Conservation (phyloP, 2,329 filamentous ascomycete genomes). For the Monilinia aucupariae region DNA sequence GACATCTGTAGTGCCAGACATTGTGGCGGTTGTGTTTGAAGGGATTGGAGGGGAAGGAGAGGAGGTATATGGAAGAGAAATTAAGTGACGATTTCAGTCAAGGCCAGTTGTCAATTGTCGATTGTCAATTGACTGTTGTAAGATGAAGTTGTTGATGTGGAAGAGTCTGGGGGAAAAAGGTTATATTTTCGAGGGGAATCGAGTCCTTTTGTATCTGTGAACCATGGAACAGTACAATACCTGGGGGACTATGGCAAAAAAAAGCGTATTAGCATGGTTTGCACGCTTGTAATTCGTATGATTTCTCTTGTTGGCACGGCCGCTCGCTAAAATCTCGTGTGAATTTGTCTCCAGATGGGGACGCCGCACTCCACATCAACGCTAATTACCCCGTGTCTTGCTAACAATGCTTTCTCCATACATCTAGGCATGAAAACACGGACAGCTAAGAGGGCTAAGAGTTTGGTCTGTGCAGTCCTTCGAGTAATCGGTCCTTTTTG, state of each 20-base stretch:
- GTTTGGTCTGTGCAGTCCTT: slow-evolving; percentile 1
- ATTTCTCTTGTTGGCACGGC: neutral
- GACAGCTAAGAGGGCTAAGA: neutral
- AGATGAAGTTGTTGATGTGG: neutral
- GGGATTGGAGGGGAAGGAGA: neutral
- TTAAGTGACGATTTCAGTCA: neutral
- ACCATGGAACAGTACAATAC: neutral
- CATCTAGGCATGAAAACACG: neutral
- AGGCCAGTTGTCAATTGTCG: neutral
- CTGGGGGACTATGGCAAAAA: neutral
- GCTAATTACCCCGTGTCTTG: slow-evolving; percentile 14
- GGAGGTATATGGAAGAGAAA: neutral
- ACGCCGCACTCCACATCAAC: slow-evolving; percentile 4
- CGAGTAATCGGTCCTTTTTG: slow-evolving; percentile 17
- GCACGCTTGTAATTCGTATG: neutral
- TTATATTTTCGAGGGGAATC: neutral
- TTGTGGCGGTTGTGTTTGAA: neutral
- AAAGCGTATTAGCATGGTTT: neutral
- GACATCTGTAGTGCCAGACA: slow-evolving; percentile 53
- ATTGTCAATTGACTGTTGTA: neutral
- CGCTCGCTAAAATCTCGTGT: neutral
- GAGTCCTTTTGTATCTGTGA: slow-evolving; percentile 12
- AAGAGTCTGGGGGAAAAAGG: neutral
- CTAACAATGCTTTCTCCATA: neutral
- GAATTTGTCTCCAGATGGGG: slow-evolving; percentile 9